Percentiles rank a stretch among this genome's conserved stretches.
phyloP scores from a whole-genome alignment of 139 green algal genomes.

The Dunaliella primolecta region DNA sequence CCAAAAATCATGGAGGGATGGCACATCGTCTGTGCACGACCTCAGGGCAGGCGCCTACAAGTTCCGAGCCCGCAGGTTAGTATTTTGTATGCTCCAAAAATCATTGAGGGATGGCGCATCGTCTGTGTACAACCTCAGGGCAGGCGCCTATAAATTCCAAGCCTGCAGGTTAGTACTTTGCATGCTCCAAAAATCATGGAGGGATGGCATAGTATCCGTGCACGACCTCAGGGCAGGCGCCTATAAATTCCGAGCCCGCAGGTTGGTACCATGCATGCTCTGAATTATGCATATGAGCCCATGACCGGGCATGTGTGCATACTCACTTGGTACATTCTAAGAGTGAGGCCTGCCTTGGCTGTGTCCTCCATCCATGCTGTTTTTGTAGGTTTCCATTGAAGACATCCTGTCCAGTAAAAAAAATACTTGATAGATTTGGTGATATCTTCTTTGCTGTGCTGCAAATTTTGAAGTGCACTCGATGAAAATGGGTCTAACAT shows the following conservation, averaged over 20 bases:
- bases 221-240: conserved; percentile 27
- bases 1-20: conserved; percentile 60
- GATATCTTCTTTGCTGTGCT: no score
- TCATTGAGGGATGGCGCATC: conserved; percentile 64
- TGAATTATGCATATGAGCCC: no score
- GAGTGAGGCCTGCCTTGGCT: no score
- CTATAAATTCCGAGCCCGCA: neutral
- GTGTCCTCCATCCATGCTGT: no score
- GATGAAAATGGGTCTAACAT: no score
- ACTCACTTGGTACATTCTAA: no score
- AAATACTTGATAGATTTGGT: no score
- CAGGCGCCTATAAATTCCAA: neutral
- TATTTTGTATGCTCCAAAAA: neutral
- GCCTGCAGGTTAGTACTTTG: neutral
- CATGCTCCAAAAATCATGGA: neutral
- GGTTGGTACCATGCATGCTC: neutral
- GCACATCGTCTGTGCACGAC: conserved; percentile 35
- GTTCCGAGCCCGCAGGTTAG: neutral
- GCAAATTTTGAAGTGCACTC: no score
- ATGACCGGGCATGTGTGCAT: no score
- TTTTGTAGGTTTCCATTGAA: no score
- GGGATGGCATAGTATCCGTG: conserved; percentile 58
- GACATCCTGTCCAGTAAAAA: no score
- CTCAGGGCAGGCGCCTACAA: conserved; percentile 14
- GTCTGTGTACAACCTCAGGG: conserved; percentile 35